phyloP scores from a whole-genome alignment of 75 land plant genomes.

The Picea glauca region DNA sequence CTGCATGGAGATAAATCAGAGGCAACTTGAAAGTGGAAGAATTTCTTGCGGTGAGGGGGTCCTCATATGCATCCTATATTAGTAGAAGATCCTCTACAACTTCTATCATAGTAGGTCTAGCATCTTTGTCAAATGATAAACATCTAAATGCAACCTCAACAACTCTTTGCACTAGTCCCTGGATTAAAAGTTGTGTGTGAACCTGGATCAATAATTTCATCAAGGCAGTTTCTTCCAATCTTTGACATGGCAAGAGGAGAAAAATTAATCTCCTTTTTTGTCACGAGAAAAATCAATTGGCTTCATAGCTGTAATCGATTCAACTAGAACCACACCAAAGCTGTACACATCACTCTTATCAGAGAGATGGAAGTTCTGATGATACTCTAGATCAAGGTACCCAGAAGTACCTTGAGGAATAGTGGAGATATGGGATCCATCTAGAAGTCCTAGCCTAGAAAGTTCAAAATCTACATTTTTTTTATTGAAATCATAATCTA shows the following conservation, averaged over 20 bases:
- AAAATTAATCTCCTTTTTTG: conserved; percentile 17
- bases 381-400: conserved; percentile 27
- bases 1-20: no score
- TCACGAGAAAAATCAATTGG: conserved; percentile 29
- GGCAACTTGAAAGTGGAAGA: no score
- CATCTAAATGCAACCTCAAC: no score
- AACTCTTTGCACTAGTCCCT: no score
- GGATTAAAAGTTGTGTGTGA: no score
- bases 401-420: conserved; percentile 26
- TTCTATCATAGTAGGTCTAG: no score
- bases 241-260: conserved; percentile 20
- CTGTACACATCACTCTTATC: conserved; percentile 36
- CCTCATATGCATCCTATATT: no score
- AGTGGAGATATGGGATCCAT: conserved; percentile 17
- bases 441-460: conserved; percentile 12
- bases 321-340: conserved; percentile 32
- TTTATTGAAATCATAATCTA: conserved; percentile 11
- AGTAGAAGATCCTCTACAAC: no score
- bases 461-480: conserved; percentile 23
- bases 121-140: no score
- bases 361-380: conserved; percentile 20
- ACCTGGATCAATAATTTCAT: no score
- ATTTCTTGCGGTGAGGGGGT: no score
- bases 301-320: conserved; percentile 28
- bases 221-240: conserved; percentile 13